These are phyloP conservation scores for Pyrenophora tritici-repentis DNA, from an alignment of 2,329 filamentous ascomycete species.

Conservation along the genomic window DNA sequence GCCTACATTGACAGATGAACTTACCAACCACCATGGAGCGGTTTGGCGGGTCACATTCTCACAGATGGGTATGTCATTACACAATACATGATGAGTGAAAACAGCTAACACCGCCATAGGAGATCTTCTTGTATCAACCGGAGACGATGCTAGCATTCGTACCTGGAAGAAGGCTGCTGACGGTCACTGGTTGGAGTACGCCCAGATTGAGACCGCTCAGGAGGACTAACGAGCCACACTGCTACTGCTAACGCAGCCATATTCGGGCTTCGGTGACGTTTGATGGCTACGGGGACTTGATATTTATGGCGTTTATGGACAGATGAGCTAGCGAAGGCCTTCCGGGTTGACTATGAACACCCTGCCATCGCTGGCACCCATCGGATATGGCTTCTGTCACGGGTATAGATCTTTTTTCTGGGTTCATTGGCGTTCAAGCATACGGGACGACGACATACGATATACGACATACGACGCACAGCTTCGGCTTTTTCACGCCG, in stretches of 20 bases:
- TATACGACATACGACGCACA: not conserved
- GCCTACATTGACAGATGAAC: constrained; percentile 66
- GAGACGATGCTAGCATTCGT: constrained; percentile 69
- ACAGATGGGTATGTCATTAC: constrained; percentile 48
- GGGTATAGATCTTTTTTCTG: not conserved
- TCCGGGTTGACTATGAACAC: not conserved
- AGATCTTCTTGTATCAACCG: constrained; percentile 74
- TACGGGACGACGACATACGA: not conserved
- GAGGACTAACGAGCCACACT: constrained; percentile 24
- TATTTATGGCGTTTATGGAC: constrained; percentile 4
- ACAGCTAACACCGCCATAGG: constrained; percentile 57
- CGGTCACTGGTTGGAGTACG: constrained; percentile 55
- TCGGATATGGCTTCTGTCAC: not conserved
- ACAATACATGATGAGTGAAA: too few species aligned
- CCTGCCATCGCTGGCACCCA: not conserved
- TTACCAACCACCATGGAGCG: constrained; percentile 70
- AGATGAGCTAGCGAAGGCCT: not conserved
- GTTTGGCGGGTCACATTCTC: constrained; percentile 77
- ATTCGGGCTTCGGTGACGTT: not conserved
- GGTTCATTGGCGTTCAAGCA: constrained; percentile 20
- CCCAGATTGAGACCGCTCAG: constrained; percentile 52
- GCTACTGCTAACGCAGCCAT: not conserved
- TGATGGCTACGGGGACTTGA: not conserved
- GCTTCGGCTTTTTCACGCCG: constrained; percentile 23
- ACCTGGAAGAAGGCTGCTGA: constrained; percentile 57